Percentiles rank a stretch among this genome's conserved stretches.
phyloP scores from a whole-genome alignment of 1,284 basidiomycete genomes.

The Pyrrhoderma noxium region DNA sequence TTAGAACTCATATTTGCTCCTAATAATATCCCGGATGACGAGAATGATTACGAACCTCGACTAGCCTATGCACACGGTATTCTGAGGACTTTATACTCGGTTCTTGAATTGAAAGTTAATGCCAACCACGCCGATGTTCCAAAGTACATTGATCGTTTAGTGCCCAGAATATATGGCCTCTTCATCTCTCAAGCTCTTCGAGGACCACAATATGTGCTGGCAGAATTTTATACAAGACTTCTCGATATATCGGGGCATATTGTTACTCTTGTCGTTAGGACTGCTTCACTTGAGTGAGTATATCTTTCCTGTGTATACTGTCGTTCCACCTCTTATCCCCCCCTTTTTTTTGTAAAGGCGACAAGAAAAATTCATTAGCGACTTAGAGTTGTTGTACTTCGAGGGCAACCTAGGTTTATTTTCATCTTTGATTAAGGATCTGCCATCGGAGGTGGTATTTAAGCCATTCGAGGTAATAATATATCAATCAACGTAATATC shows the following conservation, averaged over 20 bases:
- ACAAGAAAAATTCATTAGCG: slow-evolving; percentile 50
- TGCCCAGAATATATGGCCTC: slow-evolving; percentile 65
- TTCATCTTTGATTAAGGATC: slow-evolving; percentile 45
- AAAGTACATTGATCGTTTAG: slow-evolving; percentile 71
- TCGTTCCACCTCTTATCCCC: slow-evolving; percentile 16
- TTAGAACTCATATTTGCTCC: slow-evolving; percentile 65
- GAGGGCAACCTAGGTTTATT: slow-evolving; percentile 49
- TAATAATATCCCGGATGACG: slow-evolving; percentile 17
- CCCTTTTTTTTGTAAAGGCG: slow-evolving; percentile 33
- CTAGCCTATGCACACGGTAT: slow-evolving; percentile 82
- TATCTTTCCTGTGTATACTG: neutral
- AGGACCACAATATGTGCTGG: slow-evolving; percentile 27
- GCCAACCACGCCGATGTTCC: slow-evolving; percentile 60
- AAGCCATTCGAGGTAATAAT: slow-evolving; percentile 40
- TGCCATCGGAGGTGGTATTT: slow-evolving; percentile 34
- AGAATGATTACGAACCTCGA: slow-evolving; percentile 41
- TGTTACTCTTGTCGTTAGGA: slow-evolving; percentile 62
- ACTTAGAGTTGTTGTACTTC: slow-evolving; percentile 54
- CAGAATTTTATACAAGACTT: slow-evolving; percentile 59
- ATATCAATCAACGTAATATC: neutral
- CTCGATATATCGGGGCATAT: slow-evolving; percentile 58
- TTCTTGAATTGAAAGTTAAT: slow-evolving; percentile 60
- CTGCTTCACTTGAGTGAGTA: slow-evolving; percentile 55
- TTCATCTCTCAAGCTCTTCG: slow-evolving; percentile 53
- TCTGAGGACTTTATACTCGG: slow-evolving; percentile 59